These are phyloP conservation scores for Hyphopichia fennica DNA, from an alignment of 1,139 yeast genomes.

Conservation along the genomic window DNA sequence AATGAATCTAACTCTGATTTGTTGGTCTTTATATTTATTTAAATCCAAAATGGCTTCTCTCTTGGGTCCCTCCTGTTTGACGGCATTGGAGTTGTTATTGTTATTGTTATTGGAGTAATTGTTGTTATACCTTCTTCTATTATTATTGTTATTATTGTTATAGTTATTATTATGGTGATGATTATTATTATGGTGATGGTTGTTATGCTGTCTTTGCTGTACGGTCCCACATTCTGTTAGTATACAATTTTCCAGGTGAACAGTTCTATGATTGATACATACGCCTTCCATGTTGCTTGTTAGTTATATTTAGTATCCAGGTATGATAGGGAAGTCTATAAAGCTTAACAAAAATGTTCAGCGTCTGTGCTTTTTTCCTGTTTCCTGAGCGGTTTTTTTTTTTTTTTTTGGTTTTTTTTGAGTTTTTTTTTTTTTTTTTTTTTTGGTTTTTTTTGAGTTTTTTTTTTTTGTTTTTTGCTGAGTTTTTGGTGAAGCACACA, in stretches of 20 bases:
- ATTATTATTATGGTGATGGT: neutral
- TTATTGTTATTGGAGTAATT: constrained; percentile 10
- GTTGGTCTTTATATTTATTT: constrained; percentile 71
- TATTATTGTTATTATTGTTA: constrained; percentile 8
- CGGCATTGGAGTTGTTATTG: constrained; percentile 24
- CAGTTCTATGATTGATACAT: neutral
- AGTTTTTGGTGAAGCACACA: neutral
- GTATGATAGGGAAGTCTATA: neutral
- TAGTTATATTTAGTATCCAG: neutral
- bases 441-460: neutral
- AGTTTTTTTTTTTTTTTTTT: neutral
- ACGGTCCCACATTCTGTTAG: no score
- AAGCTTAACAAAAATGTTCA: no score
- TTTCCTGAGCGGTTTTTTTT: no score
- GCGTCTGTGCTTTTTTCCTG: no score
- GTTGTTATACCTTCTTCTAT: constrained; percentile 23
- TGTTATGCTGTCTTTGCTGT: constrained; percentile 1
- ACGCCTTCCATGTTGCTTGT: neutral
- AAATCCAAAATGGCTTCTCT: constrained; percentile 88
- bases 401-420: neutral
- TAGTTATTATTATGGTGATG: constrained; percentile 8
- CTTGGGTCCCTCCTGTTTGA: constrained; percentile 72
- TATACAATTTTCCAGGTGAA: neutral
- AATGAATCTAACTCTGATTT: constrained; percentile 74
- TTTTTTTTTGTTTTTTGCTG: neutral